Evolutionary conservation across 768 basidiomycete species (phyloP), one percentile per base, ranked within the genome.

Genomic region (Pulveroboletus sp.): DNA sequence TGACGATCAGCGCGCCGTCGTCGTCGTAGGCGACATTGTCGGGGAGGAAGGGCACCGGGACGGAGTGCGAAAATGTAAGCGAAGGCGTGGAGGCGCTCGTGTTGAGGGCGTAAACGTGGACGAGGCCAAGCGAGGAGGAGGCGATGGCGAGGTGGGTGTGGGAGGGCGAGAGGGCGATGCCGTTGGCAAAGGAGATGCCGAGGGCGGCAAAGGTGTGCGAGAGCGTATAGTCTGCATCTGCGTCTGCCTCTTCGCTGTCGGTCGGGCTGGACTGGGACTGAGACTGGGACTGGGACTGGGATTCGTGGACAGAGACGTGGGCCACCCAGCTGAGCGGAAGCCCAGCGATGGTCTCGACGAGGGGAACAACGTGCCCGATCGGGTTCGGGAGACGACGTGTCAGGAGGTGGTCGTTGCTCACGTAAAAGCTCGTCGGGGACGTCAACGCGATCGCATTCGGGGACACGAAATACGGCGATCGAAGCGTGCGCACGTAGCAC

Each of bases 401-500:
- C 59, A 86, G 62, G 32, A 78, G 66, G 58, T 89, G 87, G 62
- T 89, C 87, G 60, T 89, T 84, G 37, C 78, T 78, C 43, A 89
- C 75, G 58, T 83, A 88, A 64, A 89, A 88, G 1, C 83, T 78
- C 49, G 77, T 75, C 1, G 82, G 78, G 38, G 82, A 78, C 8
- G 84, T 82, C 30, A 85, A 64, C 15, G 84, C 80, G 51, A 89
- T 62, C 4, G 82, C 71, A 60, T 89, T 89, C 26, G 86, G 82
- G 9, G 85, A 74, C 28, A 83, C 65, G 56, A 87, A 81, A 46
- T 75, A 75, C 5, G 74, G 74, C 14, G 79, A 78, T 17, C 74
- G 68, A 39, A 89, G 72, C 8, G 85, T 87, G 55, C 79, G 80
- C 30, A 85, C 62, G 67, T 86, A 72, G 8, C 55, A 73, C 15